phyloP scores from a whole-genome alignment of 257 asterid genomes.

The Fraxinus anomala region DNA sequence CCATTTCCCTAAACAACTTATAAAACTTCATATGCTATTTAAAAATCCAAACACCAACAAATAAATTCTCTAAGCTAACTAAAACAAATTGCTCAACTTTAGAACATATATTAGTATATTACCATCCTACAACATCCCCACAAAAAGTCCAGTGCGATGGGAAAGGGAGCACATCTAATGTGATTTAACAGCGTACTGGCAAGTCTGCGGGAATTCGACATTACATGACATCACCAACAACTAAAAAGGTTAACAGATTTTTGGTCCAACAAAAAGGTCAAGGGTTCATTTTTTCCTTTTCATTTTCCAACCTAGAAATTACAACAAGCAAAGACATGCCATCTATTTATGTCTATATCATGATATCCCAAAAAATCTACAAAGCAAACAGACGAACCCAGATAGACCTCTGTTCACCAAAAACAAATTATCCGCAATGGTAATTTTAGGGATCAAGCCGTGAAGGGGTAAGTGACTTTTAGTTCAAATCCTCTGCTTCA shows the following conservation, averaged over 20 bases:
- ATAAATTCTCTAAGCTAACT: slow-evolving; percentile 23
- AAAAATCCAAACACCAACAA: neutral
- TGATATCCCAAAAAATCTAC: neutral
- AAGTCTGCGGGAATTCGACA: neutral
- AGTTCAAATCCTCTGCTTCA: neutral
- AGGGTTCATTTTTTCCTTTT: neutral
- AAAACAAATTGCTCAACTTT: neutral
- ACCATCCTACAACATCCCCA: slow-evolving; percentile 10
- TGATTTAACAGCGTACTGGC: neutral
- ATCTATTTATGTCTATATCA: neutral
- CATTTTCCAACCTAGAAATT: neutral
- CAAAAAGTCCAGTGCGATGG: slow-evolving; percentile 14
- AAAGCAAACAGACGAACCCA: slow-evolving; percentile 5
- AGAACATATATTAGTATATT: neutral
- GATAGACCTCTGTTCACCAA: neutral
- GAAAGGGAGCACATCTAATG: slow-evolving; percentile 10
- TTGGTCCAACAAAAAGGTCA: neutral
- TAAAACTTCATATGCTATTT: neutral
- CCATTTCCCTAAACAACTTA: neutral
- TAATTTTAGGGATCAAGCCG: neutral
- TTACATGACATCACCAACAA: neutral
- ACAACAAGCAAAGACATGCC: neutral
- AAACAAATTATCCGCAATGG: neutral
- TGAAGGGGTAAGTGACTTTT: neutral
- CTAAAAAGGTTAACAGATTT: neutral